Evolutionary conservation across 2,329 filamentous ascomycete species (phyloP).

Genomic region (Claviceps spartinae): DNA sequence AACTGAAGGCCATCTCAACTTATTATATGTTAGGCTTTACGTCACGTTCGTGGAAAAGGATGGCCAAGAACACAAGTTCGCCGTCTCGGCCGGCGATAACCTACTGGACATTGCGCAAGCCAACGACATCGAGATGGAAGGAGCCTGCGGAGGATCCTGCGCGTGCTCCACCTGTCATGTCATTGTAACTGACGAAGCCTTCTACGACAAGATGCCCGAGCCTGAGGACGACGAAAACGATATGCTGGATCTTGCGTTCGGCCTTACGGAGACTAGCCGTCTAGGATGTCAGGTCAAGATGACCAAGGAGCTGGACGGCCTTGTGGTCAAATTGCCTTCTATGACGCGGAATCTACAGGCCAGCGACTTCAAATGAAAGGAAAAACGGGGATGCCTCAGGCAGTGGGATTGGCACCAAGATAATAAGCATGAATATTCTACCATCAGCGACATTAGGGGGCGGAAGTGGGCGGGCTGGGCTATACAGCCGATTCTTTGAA

Average conservation of each 20-base stretch:
- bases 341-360: conserved; percentile 96
- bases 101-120: conserved; percentile 89
- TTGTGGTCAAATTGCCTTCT: conserved; percentile 71
- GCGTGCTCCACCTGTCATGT: conserved; percentile 90
- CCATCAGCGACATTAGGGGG: too few species aligned
- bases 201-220: conserved; percentile 67
- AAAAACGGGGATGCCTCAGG: background rate
- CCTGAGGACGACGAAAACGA: conserved; percentile 74
- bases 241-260: conserved; percentile 84
- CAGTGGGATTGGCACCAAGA: too few species aligned
- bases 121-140: conserved; percentile 95
- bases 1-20: background rate
- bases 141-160: conserved; percentile 87
- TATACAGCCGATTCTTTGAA: background rate
- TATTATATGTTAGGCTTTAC: conserved; percentile 47
- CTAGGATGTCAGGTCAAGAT: conserved; percentile 87
- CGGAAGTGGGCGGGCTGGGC: background rate
- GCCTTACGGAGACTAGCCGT: conserved; percentile 70
- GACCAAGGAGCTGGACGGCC: conserved; percentile 76
- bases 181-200: conserved; percentile 59
- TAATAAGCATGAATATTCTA: too few species aligned
- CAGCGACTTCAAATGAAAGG: conserved; percentile 58
- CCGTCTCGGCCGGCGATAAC: conserved; percentile 79
- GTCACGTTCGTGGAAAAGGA: conserved; percentile 94
- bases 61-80: conserved; percentile 57